phyloP scores from a whole-genome alignment of 208 protist species.

The Trypanosoma mega region DNA sequence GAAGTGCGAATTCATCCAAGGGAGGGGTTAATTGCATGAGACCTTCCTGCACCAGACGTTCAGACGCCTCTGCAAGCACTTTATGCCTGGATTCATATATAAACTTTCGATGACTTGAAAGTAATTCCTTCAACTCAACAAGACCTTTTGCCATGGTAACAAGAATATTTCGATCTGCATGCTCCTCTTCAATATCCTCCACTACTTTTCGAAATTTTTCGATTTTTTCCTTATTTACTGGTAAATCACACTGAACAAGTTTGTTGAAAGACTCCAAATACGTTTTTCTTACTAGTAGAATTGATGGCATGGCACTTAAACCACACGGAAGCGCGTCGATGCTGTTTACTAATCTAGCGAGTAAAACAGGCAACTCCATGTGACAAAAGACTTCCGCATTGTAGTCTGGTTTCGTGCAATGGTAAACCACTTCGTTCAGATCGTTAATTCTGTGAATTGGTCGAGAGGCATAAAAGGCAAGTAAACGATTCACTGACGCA shows the following conservation, averaged over 20 bases:
- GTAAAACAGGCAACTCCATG: constrained; percentile 75
- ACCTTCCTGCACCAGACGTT: constrained; percentile 55
- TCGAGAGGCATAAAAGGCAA: constrained; percentile 60
- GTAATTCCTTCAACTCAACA: constrained; percentile 78
- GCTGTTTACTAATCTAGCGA: constrained; percentile 61
- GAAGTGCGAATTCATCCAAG: constrained; percentile 58
- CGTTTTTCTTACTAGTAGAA: constrained; percentile 64
- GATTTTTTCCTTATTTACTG: constrained; percentile 36
- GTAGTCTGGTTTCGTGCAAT: constrained; percentile 24
- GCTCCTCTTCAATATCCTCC: constrained; percentile 67
- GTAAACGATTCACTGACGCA: constrained; percentile 46
- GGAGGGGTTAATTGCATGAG: constrained; percentile 65
- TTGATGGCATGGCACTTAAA: constrained; percentile 82
- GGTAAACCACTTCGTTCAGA: constrained; percentile 18
- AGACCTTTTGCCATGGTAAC: constrained; percentile 79
- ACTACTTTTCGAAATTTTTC: constrained; percentile 61
- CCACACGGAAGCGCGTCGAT: constrained; percentile 83
- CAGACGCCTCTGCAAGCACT: constrained; percentile 21
- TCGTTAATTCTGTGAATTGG: constrained; percentile 52
- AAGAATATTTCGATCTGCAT: constrained; percentile 64
- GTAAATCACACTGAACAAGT: constrained; percentile 69
- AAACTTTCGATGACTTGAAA: constrained; percentile 59
- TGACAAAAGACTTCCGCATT: constrained; percentile 74
- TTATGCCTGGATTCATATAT: constrained; percentile 52
- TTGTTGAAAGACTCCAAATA: constrained; percentile 73